Evolutionary conservation across 768 basidiomycete species (phyloP).

Genomic region (Mrakia frigida): DNA sequence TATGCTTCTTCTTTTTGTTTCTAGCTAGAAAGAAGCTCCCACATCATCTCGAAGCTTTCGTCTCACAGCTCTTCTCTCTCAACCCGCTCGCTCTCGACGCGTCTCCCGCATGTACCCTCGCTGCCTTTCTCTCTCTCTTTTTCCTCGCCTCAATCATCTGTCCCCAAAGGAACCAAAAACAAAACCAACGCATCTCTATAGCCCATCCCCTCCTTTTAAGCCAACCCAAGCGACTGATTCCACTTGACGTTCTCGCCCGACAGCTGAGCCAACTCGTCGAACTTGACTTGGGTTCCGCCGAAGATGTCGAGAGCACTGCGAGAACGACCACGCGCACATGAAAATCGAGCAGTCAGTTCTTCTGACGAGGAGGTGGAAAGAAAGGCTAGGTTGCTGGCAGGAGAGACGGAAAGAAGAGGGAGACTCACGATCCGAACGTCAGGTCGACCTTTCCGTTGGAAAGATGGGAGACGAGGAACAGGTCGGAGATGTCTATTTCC

Average conservation of each 20-base stretch:
- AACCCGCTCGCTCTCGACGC: too few relatives aligned
- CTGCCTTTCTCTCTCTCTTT: too few relatives aligned
- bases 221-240: neutral
- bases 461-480: constrained; percentile 70
- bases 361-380: neutral
- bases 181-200: too few relatives aligned
- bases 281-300: constrained; percentile 48
- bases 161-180: too few relatives aligned
- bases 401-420: neutral
- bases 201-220: too few relatives aligned
- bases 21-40: too few relatives aligned
- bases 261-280: constrained; percentile 47
- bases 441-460: constrained; percentile 79
- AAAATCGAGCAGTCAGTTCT: neutral
- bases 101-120: too few relatives aligned
- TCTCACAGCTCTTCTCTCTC: too few relatives aligned
- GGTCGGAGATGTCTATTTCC: constrained; percentile 79
- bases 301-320: constrained; percentile 51
- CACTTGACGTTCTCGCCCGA: constrained; percentile 36
- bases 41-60: too few relatives aligned
- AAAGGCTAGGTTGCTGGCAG: neutral
- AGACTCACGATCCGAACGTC: constrained; percentile 69
- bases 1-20: too few relatives aligned
- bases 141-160: too few relatives aligned
- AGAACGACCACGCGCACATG: neutral